Evolutionary conservation across 331 rosid species (phyloP), one percentile per base, ranked within the genome.

Genomic region (Quercus lobata): DNA sequence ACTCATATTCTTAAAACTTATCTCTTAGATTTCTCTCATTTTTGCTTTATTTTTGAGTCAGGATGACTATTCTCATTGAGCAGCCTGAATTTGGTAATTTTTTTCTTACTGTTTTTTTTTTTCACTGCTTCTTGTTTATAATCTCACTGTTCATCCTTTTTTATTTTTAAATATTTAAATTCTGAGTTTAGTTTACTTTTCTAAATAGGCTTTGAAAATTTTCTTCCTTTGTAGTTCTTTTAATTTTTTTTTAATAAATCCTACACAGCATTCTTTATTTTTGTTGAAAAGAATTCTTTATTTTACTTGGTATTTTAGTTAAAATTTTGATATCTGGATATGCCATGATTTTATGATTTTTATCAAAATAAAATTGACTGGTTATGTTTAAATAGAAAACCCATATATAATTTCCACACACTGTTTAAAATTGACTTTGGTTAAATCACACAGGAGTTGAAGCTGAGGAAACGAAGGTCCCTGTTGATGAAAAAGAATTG

Each of bases 11-110:
- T 7, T 14, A 46, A 58, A 12, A 69, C 46, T 12, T 55, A 29
- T 62, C 57, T 25, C 72, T 57, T 70, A 30, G 10, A n/a, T 71
- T 66, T 27, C 54, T 27, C 1, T 70, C 60, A 12, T 69, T 24
- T 21, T 79, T 53, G 7, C 5, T 52, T 46, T 30, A 35, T 1
- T 2, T 30, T n/a, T 3, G 3, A 63, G 5, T 72, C 87, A 78
- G 32, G 82, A 92, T 92, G 97, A 92, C 97, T 11, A 83, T 92
- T 83, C 79, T 80, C 85, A 49, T 92, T 78, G 73, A 86, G 44
- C 87, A 85, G 71, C 86, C 46, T 37, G 84, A 29, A 18, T 77
- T 80, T 69, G 94, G 97, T 92, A 88, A 63, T 17, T 25, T 56
- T 46, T 69, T 74, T 52, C n/a, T 5, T 7, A 5, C 4, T 55